Base-by-base conservation (phyloP, 192 early-diverging fungal genomes). In the Allomyces macrogynus region DNA sequence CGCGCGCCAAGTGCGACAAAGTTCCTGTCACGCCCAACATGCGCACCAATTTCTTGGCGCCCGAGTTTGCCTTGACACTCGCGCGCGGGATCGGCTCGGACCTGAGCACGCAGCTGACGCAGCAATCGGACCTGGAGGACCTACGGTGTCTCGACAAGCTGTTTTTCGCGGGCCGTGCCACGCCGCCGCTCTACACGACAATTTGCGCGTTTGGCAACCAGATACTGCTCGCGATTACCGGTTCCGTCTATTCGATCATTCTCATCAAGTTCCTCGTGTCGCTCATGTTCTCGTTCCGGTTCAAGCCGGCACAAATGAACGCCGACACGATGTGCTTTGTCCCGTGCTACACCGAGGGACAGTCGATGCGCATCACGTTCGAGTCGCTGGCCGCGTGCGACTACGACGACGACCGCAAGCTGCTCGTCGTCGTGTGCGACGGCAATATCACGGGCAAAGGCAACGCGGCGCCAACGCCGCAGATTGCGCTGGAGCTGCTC, bases 71-170 rank as follows among this genome's bases (percentile, higher is more conserved):
- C 71, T 69, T 23, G 72, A 66, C n/a, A 69, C 65, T 25, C 76
- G 80, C 20, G 69, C 71, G 16, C 49, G 81, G 78, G 67, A 76
- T 75, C 18, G 70, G 77, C 1, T 71, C 70, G 26, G 43, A 74
- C 24, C 77, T 76, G 72, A 67, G 73, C 32, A 40, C 32, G 32
- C 32, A 40, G 32, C 32, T 40, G 32, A 40, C 32, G 32, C 32
- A 40, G 8, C 32, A 40, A 8, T 40, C 32, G 7, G 77, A 77
- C 64, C 67, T 71, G 10, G 62, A 71, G 8, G 71, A 75, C 54
- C 60, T 77, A 71, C 43, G 54, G 64, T 54, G 64, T 18, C 16
- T 26, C 14, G n/a, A 42, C 62, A 63, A 63, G 25, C 40, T 42
- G 62, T 63, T 63, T 63, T 63, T 20, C 40, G 62, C 62, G 49